phyloP scores from a whole-genome alignment of 768 basidiomycete species.

The Clitopilus hobsonii region DNA sequence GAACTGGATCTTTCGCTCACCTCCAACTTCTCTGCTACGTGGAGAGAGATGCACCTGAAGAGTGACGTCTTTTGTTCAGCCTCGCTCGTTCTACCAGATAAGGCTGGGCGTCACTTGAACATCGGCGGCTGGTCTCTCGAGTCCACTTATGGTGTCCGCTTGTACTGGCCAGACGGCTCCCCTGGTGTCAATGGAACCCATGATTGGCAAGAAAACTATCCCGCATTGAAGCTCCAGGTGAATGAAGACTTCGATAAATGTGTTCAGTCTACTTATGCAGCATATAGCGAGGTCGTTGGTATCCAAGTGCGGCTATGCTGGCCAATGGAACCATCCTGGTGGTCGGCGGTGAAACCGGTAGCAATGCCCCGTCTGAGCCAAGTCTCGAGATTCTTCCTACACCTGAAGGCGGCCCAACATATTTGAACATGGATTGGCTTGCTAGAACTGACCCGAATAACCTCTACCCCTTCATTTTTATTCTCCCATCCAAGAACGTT shows the following conservation, averaged over 20 bases:
- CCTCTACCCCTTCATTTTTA: constrained; percentile 71
- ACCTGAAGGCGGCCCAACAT: constrained; percentile 58
- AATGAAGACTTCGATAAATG: constrained; percentile 6
- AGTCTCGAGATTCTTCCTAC: constrained; percentile 70
- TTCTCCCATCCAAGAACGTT: constrained; percentile 64
- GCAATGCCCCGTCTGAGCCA: constrained; percentile 61
- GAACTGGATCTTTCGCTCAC: constrained; percentile 66
- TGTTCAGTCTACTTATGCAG: not conserved
- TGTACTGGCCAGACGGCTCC: constrained; percentile 67
- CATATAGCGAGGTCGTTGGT: constrained; percentile 61
- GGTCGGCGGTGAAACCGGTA: constrained; percentile 71
- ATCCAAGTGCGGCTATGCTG: constrained; percentile 62
- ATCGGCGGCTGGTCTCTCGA: constrained; percentile 68
- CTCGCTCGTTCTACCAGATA: constrained; percentile 71
- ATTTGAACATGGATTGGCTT: constrained; percentile 60
- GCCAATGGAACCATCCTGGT: constrained; percentile 72
- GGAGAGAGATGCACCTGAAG: constrained; percentile 75
- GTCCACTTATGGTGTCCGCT: constrained; percentile 68
- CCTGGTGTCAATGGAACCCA: constrained; percentile 68
- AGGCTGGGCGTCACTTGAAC: constrained; percentile 59
- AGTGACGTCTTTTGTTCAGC: constrained; percentile 80
- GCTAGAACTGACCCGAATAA: constrained; percentile 74
- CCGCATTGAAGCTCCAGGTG: constrained; percentile 58
- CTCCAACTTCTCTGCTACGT: constrained; percentile 45
- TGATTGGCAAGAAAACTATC: constrained; percentile 74